These are phyloP conservation scores for Mimosa pudica DNA, from an alignment of 306 rosid species.

Conservation along the genomic window DNA sequence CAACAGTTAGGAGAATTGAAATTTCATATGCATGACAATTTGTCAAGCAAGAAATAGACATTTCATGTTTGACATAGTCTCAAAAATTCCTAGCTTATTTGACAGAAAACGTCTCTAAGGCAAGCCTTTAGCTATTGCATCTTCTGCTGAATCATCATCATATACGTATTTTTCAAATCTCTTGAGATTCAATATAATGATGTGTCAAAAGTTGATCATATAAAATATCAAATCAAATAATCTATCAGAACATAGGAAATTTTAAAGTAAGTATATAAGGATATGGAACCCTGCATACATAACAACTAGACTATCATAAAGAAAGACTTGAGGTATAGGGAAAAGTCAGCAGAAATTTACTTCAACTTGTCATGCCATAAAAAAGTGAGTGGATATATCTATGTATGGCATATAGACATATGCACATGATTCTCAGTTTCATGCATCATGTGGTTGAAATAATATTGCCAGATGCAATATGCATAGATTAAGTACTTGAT, in stretches of 20 bases:
- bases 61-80: conserved; percentile 18
- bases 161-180: background rate
- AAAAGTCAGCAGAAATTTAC: background rate
- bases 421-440: conserved; percentile 8
- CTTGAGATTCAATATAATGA: conserved; percentile 13
- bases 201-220: background rate
- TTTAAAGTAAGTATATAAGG: background rate
- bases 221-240: background rate
- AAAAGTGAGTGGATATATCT: no score
- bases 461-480: background rate
- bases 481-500: conserved; percentile 55
- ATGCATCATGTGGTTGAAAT: background rate
- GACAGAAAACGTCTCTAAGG: background rate
- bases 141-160: background rate
- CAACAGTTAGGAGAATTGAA: conserved; percentile 9
- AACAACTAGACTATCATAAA: background rate
- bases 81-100: background rate
- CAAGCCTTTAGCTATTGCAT: conserved; percentile 15
- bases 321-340: background rate
- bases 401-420: no score
- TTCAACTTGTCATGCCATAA: background rate
- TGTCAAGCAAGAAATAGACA: conserved; percentile 22
- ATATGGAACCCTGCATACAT: background rate
- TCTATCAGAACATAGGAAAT: conserved; percentile 8
- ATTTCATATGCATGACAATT: background rate